Evolutionary conservation across 441 rosid species (phyloP).

Genomic region (Capsella rubella): DNA sequence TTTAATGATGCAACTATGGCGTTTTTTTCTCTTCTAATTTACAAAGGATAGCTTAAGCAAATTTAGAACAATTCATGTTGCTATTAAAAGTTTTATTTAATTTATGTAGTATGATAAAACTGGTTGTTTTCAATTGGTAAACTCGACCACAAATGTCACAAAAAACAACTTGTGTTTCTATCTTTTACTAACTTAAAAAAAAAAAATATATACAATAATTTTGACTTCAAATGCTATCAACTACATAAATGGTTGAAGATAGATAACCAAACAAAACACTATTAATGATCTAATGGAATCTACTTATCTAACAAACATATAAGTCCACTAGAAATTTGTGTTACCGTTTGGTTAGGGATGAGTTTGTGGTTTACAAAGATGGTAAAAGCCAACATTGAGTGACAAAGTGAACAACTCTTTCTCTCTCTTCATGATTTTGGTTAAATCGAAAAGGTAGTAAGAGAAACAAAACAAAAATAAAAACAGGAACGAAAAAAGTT

Average conservation of each 20-base stretch:
- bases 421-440: slow-evolving; percentile 50
- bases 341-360: slow-evolving; percentile 26
- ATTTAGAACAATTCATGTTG: background rate
- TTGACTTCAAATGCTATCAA: background rate
- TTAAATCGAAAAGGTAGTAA: slow-evolving; percentile 33
- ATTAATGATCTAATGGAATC: background rate
- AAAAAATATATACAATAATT: no score
- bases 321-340: slow-evolving; percentile 4
- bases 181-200: no score
- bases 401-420: slow-evolving; percentile 63
- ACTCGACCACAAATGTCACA: background rate
- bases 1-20: slow-evolving; percentile 7
- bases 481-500: slow-evolving; percentile 37
- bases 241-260: background rate
- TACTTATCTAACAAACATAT: background rate
- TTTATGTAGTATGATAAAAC: background rate
- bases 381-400: slow-evolving; percentile 75
- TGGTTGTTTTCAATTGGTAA: background rate
- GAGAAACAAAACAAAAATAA: background rate
- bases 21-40: background rate
- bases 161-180: background rate
- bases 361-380: slow-evolving; percentile 34
- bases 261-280: background rate
- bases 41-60: background rate
- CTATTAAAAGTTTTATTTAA: no score